These are phyloP conservation scores for Saccharomycopsis fermentans DNA, from an alignment of 805 yeast genomes.

Conservation along the genomic window DNA sequence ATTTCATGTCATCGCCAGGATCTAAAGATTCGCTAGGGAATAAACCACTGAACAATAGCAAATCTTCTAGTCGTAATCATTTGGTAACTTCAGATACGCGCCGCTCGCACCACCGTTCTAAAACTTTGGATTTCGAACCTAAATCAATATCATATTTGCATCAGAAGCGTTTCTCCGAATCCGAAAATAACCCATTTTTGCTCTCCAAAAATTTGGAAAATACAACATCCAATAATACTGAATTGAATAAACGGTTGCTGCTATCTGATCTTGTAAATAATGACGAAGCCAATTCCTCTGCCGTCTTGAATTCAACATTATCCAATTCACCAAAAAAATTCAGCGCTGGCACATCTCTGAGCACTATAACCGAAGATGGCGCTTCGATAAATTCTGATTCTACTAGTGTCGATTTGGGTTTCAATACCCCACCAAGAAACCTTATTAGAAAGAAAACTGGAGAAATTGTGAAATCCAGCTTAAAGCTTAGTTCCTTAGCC, in stretches of 20 bases:
- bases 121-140: background rate
- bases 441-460: constrained; percentile 78
- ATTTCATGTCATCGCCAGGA: background rate
- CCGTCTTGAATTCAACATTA: background rate
- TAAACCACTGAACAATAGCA: background rate
- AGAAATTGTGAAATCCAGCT: constrained; percentile 70
- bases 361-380: background rate
- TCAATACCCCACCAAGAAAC: constrained; percentile 21
- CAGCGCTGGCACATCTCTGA: background rate
- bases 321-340: background rate
- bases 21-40: background rate
- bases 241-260: constrained; percentile 5
- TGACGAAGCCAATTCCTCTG: no score
- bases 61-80: background rate
- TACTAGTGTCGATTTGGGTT: background rate
- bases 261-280: background rate
- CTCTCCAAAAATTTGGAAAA: background rate
- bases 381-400: background rate
- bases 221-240: constrained; percentile 7
- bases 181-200: constrained; percentile 3
- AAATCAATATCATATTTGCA: constrained; percentile 7
- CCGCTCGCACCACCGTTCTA: background rate
- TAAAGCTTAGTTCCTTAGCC: constrained; percentile 37
- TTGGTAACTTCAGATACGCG: background rate
- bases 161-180: constrained; percentile 6